These are phyloP conservation scores for Trifolium pratense DNA, from an alignment of 306 rosid genomes.

Conservation along the genomic window DNA sequence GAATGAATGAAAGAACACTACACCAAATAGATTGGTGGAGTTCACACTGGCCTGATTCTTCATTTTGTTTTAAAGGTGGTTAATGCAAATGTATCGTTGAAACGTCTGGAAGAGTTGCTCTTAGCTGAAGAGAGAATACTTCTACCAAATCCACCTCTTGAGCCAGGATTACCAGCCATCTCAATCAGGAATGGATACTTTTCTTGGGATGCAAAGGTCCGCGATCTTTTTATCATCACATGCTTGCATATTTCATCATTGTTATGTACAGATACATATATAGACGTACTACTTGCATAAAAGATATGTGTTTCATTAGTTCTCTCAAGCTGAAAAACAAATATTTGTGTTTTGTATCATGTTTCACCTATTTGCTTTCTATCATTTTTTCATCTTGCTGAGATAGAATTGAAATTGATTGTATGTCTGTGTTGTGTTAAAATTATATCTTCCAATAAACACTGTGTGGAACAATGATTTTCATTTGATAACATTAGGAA, in stretches of 20 bases:
- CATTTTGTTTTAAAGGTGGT: constrained; percentile 63
- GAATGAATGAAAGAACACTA: constrained; percentile 23
- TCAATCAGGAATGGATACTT: constrained; percentile 83
- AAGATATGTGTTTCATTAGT: constrained; percentile 16
- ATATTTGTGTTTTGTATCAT: constrained; percentile 16
- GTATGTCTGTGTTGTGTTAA: constrained; percentile 1
- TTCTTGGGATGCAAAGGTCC: constrained; percentile 92
- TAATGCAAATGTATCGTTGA: constrained; percentile 92
- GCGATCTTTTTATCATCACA: constrained; percentile 19
- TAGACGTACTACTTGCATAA: constrained; percentile 26
- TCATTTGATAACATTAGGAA: constrained; percentile 23
- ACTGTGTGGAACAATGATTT: constrained; percentile 19
- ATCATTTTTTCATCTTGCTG: constrained; percentile 12
- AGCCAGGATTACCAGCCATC: constrained; percentile 78
- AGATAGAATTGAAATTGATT: constrained; percentile 31
- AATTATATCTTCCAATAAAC: constrained; percentile 12
- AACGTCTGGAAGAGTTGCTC: constrained; percentile 86
- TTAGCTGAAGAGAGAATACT: constrained; percentile 83
- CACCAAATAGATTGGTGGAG: constrained; percentile 23
- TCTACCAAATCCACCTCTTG: constrained; percentile 86
- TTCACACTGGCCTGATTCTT: constrained; percentile 36
- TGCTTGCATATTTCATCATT: constrained; percentile 21
- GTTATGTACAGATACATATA: constrained; percentile 29
- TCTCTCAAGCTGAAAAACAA: constrained; percentile 27
- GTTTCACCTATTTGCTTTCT: constrained; percentile 36